A percentile compares a stretch with the other conserved stretches of the same genome.
Evolutionary conservation across 23 red algal genomes (phyloP).

Genomic region (Cyanidiococcus yangmingshanensis): DNA sequence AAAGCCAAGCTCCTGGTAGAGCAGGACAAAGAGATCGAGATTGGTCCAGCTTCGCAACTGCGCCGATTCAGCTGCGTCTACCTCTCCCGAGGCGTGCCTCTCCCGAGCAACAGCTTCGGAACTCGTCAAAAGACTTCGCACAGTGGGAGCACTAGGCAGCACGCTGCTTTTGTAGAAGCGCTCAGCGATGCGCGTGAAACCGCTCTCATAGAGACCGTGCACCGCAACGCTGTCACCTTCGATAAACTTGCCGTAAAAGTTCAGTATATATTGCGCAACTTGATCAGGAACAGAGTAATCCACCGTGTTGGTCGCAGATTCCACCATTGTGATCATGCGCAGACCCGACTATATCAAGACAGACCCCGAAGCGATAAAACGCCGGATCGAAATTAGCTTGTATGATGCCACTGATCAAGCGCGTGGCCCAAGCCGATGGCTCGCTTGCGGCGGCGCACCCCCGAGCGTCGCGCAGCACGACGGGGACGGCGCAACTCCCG

Average conservation of each 20-base stretch:
- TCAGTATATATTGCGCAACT: not conserved
- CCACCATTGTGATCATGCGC: too few relatives aligned
- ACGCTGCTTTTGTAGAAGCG: constrained; percentile 48
- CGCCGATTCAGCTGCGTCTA: not conserved
- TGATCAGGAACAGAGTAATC: not conserved
- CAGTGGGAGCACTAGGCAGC: constrained; percentile 45
- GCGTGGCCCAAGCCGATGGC: too few relatives aligned
- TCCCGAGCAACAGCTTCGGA: not conserved
- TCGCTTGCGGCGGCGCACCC: too few relatives aligned
- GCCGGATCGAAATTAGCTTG: too few relatives aligned
- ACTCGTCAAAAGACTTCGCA: constrained; percentile 26
- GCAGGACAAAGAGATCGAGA: constrained; percentile 44
- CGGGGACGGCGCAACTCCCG: too few relatives aligned
- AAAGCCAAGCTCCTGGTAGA: constrained; percentile 92
- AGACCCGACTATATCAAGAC: too few relatives aligned
- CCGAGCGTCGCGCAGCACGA: too few relatives aligned
- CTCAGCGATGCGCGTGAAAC: constrained; percentile 53
- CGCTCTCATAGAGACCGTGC: constrained; percentile 78
- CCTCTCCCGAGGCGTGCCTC: constrained; percentile 20
- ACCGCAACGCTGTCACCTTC: constrained; percentile 38
- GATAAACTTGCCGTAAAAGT: not conserved
- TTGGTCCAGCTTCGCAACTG: not conserved
- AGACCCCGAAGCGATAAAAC: too few relatives aligned
- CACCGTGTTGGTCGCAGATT: too few relatives aligned
- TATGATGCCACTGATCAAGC: too few relatives aligned